These are phyloP conservation scores for Beauveria varroae DNA, from an alignment of 2,329 filamentous ascomycete species.

Conservation along the genomic window DNA sequence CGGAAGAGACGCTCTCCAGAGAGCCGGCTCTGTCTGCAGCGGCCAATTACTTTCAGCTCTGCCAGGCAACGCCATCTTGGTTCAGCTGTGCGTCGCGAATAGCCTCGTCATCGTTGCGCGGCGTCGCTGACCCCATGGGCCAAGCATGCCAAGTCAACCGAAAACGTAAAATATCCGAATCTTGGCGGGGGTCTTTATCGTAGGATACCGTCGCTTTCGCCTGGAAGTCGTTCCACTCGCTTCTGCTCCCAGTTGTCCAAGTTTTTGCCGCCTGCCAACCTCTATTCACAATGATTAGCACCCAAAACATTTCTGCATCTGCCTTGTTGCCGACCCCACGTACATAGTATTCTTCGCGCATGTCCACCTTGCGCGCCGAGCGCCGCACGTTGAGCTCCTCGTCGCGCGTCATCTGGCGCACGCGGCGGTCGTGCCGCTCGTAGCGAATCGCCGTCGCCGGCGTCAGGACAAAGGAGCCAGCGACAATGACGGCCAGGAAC, in stretches of 20 bases:
- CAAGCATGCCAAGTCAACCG: not conserved
- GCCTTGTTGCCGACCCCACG: constrained; percentile 28
- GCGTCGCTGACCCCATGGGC: no score
- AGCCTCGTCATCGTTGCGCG: not conserved
- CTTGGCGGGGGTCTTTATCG: constrained; percentile 21
- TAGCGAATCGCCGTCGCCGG: constrained; percentile 91
- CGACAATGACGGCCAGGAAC: constrained; percentile 83
- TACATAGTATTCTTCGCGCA: constrained; percentile 83
- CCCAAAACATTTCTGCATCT: not conserved
- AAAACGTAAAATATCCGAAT: not conserved
- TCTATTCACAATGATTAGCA: constrained; percentile 15
- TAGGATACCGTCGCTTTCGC: constrained; percentile 81
- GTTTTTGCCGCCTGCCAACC: constrained; percentile 62
- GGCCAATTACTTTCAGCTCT: no score
- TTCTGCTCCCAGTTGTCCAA: constrained; percentile 96
- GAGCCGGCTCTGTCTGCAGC: not conserved
- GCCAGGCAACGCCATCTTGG: not conserved
- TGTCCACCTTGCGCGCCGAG: constrained; percentile 62
- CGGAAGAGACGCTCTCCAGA: not conserved
- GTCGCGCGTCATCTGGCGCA: constrained; percentile 75
- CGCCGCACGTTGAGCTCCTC: constrained; percentile 79
- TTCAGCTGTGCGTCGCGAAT: not conserved
- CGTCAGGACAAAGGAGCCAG: constrained; percentile 87
- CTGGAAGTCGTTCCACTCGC: constrained; percentile 79
- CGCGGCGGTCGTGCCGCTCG: constrained; percentile 85